Evolutionary conservation across 805 yeast species (phyloP), one percentile per base, ranked within the genome.

Genomic region (Saccharomyces mikatae): DNA sequence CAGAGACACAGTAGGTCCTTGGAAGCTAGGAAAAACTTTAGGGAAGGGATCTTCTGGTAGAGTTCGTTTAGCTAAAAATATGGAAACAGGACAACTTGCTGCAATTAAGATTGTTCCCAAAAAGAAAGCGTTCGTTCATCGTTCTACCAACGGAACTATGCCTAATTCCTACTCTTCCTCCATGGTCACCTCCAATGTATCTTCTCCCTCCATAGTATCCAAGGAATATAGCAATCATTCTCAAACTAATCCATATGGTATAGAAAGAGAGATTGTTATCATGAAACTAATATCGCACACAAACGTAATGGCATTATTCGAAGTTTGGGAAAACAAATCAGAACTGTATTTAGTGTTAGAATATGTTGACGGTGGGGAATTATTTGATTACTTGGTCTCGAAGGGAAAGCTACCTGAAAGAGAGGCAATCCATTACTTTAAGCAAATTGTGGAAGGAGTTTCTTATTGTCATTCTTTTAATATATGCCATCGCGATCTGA

Each of bases 291-390:
- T 94, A 48, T 88, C 94, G 56, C 98, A 94, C 70, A 89, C 96
- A 11, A 92, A 94, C 65, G 94, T 94, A 26, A 83, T 94, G 80
- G 87, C 94, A 27, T 76, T 94, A 44, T 94, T 90, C 68, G 99
- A 94, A 67, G 99, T 94, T 26, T 94, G 98, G 98, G 99, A 94
- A 71, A 92, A 95, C 60, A 85, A 89, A 60, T 89, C 89, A 65
- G 96, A 92, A 56, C 76, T 94, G 54, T 87, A 84, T 63, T 69
- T 87, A 59, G 89, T 87, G 14, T 72, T 87, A 51, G 95, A 87
- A 66, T 87, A 86, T 67, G 92, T 87, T 31, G 91, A 87, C 69
- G 92, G 94, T n/a, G 95, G 95, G 56, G 95, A 87, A 69, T 72
- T 87, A 53, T 87, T 87, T 61, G 94, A 87, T 63, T 77, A 83